Base-by-base conservation (phyloP, 78 protist genomes). In the Andalucia godoyi region DNA sequence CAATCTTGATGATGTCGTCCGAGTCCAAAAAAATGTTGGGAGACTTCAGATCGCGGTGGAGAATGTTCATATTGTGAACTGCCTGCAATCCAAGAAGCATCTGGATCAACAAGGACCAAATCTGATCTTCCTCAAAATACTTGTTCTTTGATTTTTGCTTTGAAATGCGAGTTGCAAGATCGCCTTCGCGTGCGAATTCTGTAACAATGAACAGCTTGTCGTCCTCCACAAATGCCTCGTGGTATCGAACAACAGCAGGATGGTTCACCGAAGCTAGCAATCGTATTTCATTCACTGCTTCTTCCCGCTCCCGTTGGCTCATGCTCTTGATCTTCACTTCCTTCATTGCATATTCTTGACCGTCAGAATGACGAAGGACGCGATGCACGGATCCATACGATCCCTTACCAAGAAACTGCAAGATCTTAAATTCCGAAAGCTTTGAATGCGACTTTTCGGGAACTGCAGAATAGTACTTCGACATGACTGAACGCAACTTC, bases 101-200 rank as follows among this genome's bases (percentile, higher is more conserved):
- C 61, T 84, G 89, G 10, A 77, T 51, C 34, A 84, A 84, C 33
- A 45, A 40, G 17, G 57, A 38, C 84, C 83, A 77, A n/a, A 84
- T 62, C 25, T 13, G 5, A 4, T 63, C 72, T 57, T 84, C 84
- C 4, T 33, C 15, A 33, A 79, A 49, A 25, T 17, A 47, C 18
- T 49, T 39, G n/a, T 60, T 36, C 2, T 49, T 0, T 21, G 27
- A n/a, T 6, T 12, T 2, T 1, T 18, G 7, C 4, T n/a, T n/a
- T n/a, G n/a, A n/a, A n/a, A n/a, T n/a, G n/a, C n/a, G n/a, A n/a
- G n/a, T n/a, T n/a, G n/a, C n/a, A n/a, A n/a, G n/a, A n/a, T n/a
- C n/a, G n/a, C n/a, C n/a, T n/a, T n/a, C n/a, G n/a, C n/a, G n/a
- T n/a, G n/a, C n/a, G n/a, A n/a, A n/a, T n/a, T n/a, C n/a, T n/a